Percentiles rank a stretch among this genome's conserved stretches.
phyloP scores from a whole-genome alignment of 176 grass and related monocot genomes.

The Triticum timopheevii region DNA sequence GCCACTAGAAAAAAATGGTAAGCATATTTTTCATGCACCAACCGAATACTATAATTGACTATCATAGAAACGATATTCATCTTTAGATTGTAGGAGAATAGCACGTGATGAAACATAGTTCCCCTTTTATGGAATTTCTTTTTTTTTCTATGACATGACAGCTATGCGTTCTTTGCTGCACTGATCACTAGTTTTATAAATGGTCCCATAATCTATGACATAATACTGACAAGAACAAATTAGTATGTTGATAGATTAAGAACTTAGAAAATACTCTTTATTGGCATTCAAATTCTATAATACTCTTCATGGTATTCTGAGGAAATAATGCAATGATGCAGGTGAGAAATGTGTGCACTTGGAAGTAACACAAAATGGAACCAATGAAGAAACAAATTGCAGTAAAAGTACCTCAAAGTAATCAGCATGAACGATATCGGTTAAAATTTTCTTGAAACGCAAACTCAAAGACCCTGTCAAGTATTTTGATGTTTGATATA shows the following conservation, averaged over 20 bases:
- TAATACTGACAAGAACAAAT: background rate
- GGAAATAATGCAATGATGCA: background rate
- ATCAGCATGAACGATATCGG: conserved; percentile 77
- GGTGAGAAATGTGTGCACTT: background rate
- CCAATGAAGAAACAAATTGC: background rate
- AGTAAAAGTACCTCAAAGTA: conserved; percentile 77
- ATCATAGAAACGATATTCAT: background rate
- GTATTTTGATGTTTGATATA: conserved; percentile 86
- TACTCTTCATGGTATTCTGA: background rate
- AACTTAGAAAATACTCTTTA: conserved; percentile 9
- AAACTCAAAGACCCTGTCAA: conserved; percentile 80
- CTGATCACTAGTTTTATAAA: background rate
- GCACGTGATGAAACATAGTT: background rate
- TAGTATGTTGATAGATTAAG: conserved; percentile 10
- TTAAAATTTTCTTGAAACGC: conserved; percentile 93
- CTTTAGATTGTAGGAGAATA: background rate
- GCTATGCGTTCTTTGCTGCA: background rate
- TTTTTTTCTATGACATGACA: no score
- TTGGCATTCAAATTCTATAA: background rate
- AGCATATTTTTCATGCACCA: no score
- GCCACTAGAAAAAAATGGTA: background rate
- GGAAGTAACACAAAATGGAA: conserved; percentile 15
- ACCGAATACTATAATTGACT: background rate
- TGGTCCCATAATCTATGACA: conserved; percentile 1
- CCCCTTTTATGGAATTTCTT: background rate